These are phyloP conservation scores for Aspergillus sp. DNA, from an alignment of 2,329 filamentous ascomycete species.

Conservation along the genomic window DNA sequence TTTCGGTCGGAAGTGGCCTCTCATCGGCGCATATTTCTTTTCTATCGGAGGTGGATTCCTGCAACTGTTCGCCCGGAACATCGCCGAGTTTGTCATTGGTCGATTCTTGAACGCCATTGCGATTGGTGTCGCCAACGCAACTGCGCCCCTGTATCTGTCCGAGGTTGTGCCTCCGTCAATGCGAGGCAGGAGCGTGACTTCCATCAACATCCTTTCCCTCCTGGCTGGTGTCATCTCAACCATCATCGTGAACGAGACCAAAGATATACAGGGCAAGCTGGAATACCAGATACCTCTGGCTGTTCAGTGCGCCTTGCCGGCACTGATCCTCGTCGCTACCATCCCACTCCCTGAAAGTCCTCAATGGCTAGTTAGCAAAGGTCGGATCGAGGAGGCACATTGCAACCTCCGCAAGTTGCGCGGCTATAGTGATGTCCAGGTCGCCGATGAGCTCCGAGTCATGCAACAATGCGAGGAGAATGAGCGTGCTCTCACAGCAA, in stretches of 20 bases:
- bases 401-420: slow-evolving; percentile 38
- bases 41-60: slow-evolving; percentile 40
- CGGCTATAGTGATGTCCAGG: slow-evolving; percentile 34
- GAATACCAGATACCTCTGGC: slow-evolving; percentile 43
- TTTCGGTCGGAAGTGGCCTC: slow-evolving; percentile 41
- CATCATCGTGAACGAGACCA: slow-evolving; percentile 38
- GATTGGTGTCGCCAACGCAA: slow-evolving; percentile 40
- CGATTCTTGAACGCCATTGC: slow-evolving; percentile 38
- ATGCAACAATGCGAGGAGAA: slow-evolving; percentile 34
- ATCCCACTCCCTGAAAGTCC: slow-evolving; percentile 40
- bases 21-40: slow-evolving; percentile 38
- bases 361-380: slow-evolving; percentile 38
- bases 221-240: slow-evolving; percentile 39
- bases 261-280: slow-evolving; percentile 30
- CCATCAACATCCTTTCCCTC: slow-evolving; percentile 38
- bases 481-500: slow-evolving; percentile 27
- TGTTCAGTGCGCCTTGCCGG: slow-evolving; percentile 40
- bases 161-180: slow-evolving; percentile 41
- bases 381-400: slow-evolving; percentile 35
- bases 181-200: slow-evolving; percentile 37
- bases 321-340: slow-evolving; percentile 35
- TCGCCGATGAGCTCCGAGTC: slow-evolving; percentile 39
- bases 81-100: slow-evolving; percentile 40
- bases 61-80: slow-evolving; percentile 42
- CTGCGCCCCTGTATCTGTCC: slow-evolving; percentile 42